Evolutionary conservation across 176 grass and related monocot species (phyloP), one percentile per base, ranked within the genome.

Genomic region (Hyparrhenia diplandra): DNA sequence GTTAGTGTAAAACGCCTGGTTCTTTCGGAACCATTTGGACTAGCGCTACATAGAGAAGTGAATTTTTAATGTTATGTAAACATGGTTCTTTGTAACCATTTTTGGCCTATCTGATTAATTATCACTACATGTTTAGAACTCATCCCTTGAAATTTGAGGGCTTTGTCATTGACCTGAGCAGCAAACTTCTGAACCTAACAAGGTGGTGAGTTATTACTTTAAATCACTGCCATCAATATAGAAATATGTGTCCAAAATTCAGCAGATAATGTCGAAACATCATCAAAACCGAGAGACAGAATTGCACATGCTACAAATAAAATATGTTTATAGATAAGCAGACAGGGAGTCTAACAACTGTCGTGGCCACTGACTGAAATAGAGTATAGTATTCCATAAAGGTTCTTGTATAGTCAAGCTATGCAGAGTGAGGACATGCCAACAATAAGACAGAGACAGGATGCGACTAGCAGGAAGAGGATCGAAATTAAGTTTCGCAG

Each of bases 301-400:
- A 71, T 42, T 64, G 35, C 87, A 89, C 76, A 71, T 81, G 71
- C 77, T 54, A 20, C 31, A 34, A 70, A 13, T 80, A 57, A 24
- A 76, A 81, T 62, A 14, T 54, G 54, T 18, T 1, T 52, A 52
- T 43, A 28, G 24, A 52, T 52, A 18, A 52, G 49, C 21, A 32
- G 82, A 89, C 76, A 89, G 52, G n/a, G 54, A 81, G 82, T 81
- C 76, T 84, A 67, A 84, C 39, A 43, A 70, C 32, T 43, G 52
- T 62, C 24, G 54, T 41, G 62, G 16, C 67, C 31, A 28, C 67
- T 35, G 66, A 29, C 76, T 76, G 37, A 55, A 85, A 89, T 64
- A 76, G 59, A 70, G 37, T 70, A 85, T 88, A 54, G 6, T 54
- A 76, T 57, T 41, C 24, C 39, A n/a, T n/a, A n/a, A n/a, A 34